Evolutionary conservation across 2,329 filamentous ascomycete genomes (phyloP), one percentile per base, ranked within the genome.

Genomic region (Shiraia bambusicola): DNA sequence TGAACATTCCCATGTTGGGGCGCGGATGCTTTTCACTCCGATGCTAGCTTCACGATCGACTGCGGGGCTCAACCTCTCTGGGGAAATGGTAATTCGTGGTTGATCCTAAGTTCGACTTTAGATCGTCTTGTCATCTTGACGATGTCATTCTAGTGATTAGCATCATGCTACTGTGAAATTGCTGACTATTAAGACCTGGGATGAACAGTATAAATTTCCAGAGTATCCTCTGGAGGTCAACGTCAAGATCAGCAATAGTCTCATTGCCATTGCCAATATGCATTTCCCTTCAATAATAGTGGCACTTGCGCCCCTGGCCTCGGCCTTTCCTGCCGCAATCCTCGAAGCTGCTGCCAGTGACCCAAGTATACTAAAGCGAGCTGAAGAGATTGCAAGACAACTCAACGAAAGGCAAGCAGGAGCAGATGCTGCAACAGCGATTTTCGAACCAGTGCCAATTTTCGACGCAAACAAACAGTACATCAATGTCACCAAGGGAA

Each of bases 251-350:
- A 22, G 19, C 19, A 22, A 4, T 8, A 22, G 8, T 22, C 19
- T 22, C 8, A 5, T 22, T 8, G 19, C 14, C 8, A 42, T 29
- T 12, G 14, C 13, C 39, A 53, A 15, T 7, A 57, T 59, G 56
- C 47, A 42, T 34, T 45, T 54, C 16, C 43, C 42, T 41, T 42
- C 40, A 29, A 12, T 40, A 15, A 35, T 58, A 7, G 34, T 46
- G 24, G 31, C 40, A 15, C 37, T 44, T 35, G 43, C 37, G 22
- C 49, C 52, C 2, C 19, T 58, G 2, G 40, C 40, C 14, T 49
- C 36, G 39, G 56, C 56, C 11, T 59, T 56, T 22, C 56, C 56
- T 19, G 47, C 54, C 3, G 51, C 51, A 17, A 56, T 59, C 22
- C 37, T 53, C 9, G 54, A 58, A 19, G 56, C 52, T 28, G 54